Conservation (phyloP, 2,329 filamentous ascomycete genomes). For the Atkinsonella hypoxylon region DNA sequence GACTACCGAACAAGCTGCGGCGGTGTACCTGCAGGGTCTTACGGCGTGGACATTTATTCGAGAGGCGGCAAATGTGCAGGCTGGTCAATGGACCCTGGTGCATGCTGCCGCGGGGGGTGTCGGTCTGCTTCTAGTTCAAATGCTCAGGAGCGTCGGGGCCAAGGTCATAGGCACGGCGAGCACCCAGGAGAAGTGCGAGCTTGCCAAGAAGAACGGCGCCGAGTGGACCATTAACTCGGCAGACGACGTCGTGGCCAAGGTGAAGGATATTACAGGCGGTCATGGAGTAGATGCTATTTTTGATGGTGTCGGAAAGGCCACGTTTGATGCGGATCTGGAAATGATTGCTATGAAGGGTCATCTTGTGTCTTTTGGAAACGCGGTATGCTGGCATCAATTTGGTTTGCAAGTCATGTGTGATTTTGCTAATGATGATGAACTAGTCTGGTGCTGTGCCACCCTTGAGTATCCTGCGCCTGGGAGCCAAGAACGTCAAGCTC, state of each 20-base stretch:
- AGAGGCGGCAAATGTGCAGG: constrained; percentile 63
- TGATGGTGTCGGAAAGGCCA: constrained; percentile 75
- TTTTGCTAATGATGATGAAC: constrained; percentile 5
- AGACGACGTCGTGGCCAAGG: constrained; percentile 45
- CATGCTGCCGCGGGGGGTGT: constrained; percentile 81
- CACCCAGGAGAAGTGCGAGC: constrained; percentile 56
- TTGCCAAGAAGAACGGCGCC: constrained; percentile 60
- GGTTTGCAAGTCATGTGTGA: not conserved
- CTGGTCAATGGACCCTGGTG: constrained; percentile 71
- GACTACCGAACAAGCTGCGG: constrained; percentile 50
- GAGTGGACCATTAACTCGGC: constrained; percentile 59
- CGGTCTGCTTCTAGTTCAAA: constrained; percentile 61
- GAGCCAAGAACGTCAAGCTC: constrained; percentile 65
- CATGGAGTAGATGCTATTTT: constrained; percentile 68
- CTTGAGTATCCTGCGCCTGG: constrained; percentile 41
- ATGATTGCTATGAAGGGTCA: constrained; percentile 66
- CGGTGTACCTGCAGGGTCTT: constrained; percentile 65
- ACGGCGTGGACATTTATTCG: constrained; percentile 71
- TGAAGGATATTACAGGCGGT: constrained; percentile 58
- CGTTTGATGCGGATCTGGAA: constrained; percentile 69
- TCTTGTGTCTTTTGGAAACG: constrained; percentile 71
- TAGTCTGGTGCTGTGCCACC: constrained; percentile 63
- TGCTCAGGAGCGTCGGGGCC: constrained; percentile 61
- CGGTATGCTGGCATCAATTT: constrained; percentile 33
- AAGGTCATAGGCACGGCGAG: constrained; percentile 70